A percentile compares a stretch with the other conserved stretches of the same genome.
These are phyloP conservation scores for Vachellia collinsii DNA, from an alignment of 306 rosid genomes.

Conservation along the genomic window DNA sequence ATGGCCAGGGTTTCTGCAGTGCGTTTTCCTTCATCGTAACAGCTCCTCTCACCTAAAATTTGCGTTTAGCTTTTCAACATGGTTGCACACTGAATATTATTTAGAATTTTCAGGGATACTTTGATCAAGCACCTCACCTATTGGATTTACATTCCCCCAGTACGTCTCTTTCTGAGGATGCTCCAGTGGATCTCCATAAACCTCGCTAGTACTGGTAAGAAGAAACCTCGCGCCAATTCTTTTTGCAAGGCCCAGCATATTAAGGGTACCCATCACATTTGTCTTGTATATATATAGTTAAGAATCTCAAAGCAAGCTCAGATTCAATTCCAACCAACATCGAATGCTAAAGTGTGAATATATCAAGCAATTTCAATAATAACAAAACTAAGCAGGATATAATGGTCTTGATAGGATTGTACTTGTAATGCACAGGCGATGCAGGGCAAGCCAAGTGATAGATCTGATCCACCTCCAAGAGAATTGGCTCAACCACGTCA, in stretches of 20 bases:
- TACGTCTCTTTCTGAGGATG: constrained; percentile 99
- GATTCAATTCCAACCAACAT: background rate
- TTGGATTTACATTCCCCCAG: constrained; percentile 99
- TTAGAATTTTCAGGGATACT: background rate
- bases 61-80: constrained; percentile 11
- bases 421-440: constrained; percentile 76
- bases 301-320: constrained; percentile 45
- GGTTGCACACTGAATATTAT: constrained; percentile 31
- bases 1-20: constrained; percentile 92
- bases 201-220: constrained; percentile 90
- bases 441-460: constrained; percentile 86
- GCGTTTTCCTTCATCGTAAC: constrained; percentile 98
- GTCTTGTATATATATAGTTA: constrained; percentile 67
- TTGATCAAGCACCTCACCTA: constrained; percentile 60
- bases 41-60: constrained; percentile 86
- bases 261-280: constrained; percentile 84
- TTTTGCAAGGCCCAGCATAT: constrained; percentile 91
- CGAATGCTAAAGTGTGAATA: background rate
- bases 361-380: background rate
- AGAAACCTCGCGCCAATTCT: constrained; percentile 84
- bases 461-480: constrained; percentile 80
- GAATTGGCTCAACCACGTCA: constrained; percentile 72
- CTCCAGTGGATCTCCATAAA: constrained; percentile 93
- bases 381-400: constrained; percentile 54
- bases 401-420: constrained; percentile 77